Percentiles rank a stretch among this genome's conserved stretches.
phyloP scores from a whole-genome alignment of 169 alveolate genomes.

The Eimeria sp. region DNA sequence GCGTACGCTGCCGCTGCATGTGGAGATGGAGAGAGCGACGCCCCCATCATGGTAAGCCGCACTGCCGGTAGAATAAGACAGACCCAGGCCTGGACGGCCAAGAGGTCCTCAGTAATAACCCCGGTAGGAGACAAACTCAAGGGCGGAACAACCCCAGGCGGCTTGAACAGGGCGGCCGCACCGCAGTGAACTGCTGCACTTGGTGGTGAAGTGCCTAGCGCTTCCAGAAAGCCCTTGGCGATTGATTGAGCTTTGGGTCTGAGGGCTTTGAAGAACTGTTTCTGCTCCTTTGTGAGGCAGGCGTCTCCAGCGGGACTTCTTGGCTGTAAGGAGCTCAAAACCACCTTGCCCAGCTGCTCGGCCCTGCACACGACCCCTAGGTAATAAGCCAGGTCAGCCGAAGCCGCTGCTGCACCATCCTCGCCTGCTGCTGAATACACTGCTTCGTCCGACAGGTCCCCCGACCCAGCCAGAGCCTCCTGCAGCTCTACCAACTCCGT shows the following conservation, averaged over 20 bases:
- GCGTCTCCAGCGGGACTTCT: background rate
- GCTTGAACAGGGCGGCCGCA: conserved; percentile 31
- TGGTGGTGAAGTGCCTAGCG: conserved; percentile 43
- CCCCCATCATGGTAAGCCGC: conserved; percentile 42
- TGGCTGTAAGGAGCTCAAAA: background rate
- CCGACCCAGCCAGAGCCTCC: conserved; percentile 1
- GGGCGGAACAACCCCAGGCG: background rate
- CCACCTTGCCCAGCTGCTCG: conserved; percentile 6
- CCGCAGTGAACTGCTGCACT: conserved; percentile 45
- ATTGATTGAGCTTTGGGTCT: conserved; percentile 50
- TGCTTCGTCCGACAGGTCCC: background rate
- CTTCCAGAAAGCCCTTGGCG: conserved; percentile 18
- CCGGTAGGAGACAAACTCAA: background rate
- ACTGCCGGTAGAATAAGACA: conserved; percentile 36
- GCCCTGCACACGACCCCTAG: conserved; percentile 46
- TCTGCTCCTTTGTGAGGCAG: conserved; percentile 41
- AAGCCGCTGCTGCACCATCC: conserved; percentile 30
- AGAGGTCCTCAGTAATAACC: background rate
- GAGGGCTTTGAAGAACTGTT: conserved; percentile 51
- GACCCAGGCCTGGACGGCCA: conserved; percentile 38
- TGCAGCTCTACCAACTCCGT: conserved; percentile 60
- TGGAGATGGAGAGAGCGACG: conserved; percentile 23
- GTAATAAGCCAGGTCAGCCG: conserved; percentile 53
- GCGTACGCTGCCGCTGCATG: background rate
- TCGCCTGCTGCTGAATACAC: conserved; percentile 22